Evolutionary conservation across 2,329 filamentous ascomycete genomes (phyloP).

Genomic region (Aspergillus puulaauensis): DNA sequence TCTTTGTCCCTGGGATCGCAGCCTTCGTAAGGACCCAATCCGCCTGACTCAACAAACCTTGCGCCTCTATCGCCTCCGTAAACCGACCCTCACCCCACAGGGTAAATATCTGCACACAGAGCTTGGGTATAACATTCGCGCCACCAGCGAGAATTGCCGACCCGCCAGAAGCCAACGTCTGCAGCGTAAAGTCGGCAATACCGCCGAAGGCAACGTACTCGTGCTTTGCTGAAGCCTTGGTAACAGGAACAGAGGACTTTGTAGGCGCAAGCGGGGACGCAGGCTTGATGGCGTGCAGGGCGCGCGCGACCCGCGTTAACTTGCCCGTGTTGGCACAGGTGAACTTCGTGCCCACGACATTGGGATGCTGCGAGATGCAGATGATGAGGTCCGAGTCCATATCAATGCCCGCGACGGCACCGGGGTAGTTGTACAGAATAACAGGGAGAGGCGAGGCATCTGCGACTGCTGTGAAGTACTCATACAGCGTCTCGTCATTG

Average conservation of each 20-base stretch:
- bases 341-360: constrained; percentile 87
- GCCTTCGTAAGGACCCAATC: constrained; percentile 86
- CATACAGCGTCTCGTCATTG: constrained; percentile 69
- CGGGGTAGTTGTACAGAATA: constrained; percentile 88
- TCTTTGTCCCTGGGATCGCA: constrained; percentile 82
- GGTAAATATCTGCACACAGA: constrained; percentile 78
- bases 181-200: constrained; percentile 82
- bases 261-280: constrained; percentile 32
- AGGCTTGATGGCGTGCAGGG: constrained; percentile 69
- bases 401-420: constrained; percentile 81
- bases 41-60: constrained; percentile 72
- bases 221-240: constrained; percentile 33
- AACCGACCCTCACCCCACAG: constrained; percentile 72
- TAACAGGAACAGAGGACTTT: constrained; percentile 22
- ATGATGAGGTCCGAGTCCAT: constrained; percentile 88
- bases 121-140: constrained; percentile 82
- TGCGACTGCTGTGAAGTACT: constrained; percentile 74
- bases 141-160: constrained; percentile 84
- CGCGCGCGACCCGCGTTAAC: constrained; percentile 75
- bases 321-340: constrained; percentile 90
- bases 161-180: constrained; percentile 77
- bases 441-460: constrained; percentile 74
- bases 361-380: constrained; percentile 73
- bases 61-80: constrained; percentile 73
- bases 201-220: constrained; percentile 84